Percentiles rank a stretch among this genome's conserved stretches.
Evolutionary conservation across 2,329 filamentous ascomycete species (phyloP).

Genomic region (Monilinia aucupariae): DNA sequence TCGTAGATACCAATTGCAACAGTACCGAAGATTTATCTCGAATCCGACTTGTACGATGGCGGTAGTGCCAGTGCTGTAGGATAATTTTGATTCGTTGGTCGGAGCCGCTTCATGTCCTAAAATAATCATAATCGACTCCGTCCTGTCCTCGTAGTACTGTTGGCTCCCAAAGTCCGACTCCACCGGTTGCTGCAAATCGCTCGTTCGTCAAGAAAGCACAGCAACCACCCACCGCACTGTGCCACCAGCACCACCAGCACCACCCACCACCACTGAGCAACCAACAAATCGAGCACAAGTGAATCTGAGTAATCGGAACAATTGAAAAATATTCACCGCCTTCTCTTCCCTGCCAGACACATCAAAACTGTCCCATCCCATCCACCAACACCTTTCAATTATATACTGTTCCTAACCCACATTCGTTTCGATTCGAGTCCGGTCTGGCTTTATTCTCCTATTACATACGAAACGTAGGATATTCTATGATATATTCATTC

Average conservation of each 20-base stretch:
- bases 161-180: too few species aligned
- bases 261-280: too few species aligned
- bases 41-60: slow-evolving; percentile 8
- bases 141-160: too few species aligned
- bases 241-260: too few species aligned
- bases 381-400: slow-evolving; percentile 2
- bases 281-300: not conserved
- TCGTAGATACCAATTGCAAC: too few species aligned
- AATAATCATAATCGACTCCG: too few species aligned
- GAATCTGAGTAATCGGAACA: not conserved
- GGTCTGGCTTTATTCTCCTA: slow-evolving; percentile 3
- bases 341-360: slow-evolving; percentile 7
- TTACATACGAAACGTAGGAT: slow-evolving; percentile 1
- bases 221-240: too few species aligned
- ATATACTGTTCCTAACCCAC: slow-evolving; percentile 10
- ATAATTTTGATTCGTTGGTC: slow-evolving; percentile 11
- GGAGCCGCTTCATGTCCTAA: too few species aligned
- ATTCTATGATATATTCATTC: slow-evolving; percentile 15
- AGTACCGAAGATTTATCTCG: not conserved
- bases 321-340: slow-evolving; percentile 7
- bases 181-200: too few species aligned
- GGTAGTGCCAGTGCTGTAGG: not conserved
- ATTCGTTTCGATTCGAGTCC: slow-evolving; percentile 15
- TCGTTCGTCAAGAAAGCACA: slow-evolving; percentile 10
- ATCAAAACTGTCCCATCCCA: slow-evolving; percentile 11